Base-by-base conservation (phyloP, 192 early-diverging fungal species). In the Backusella tarrabulga region DNA sequence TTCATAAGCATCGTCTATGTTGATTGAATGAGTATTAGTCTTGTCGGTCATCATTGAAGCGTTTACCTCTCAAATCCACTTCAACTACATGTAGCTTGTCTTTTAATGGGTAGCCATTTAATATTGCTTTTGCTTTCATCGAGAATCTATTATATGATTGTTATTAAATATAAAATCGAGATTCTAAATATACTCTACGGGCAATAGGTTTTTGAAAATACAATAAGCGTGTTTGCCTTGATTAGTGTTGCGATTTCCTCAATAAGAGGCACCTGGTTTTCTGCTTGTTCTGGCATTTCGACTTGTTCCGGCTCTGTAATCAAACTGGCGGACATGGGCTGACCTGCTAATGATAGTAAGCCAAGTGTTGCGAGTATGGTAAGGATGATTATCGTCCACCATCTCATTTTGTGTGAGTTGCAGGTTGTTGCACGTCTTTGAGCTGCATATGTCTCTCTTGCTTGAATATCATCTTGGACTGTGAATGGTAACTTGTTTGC, bases 121-220 rank as follows among this genome's bases (percentile, higher is more conserved):
- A 17, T 32, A 72, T 50, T 17, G 11, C 26, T 32, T 72, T 72
- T 17, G 71, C 71, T 50, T 72, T 72, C 40, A 72, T 23, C 19
- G 71, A 72, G 50, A 15, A 72, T 7, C 71, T 72, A 40, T 42
- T 2, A 12, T 32, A 2, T 63, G 12, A 0, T 11, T 11, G 23
- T 29, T 29, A 26, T 26, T 23, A 70, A 21, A 26, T 4, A 42
- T 9, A 41, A 12, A 42, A 23, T 6, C 44, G 15, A 44, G 4
- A 40, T 1, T 1, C 1, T 21, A 29, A n/a, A 50, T 7, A n/a
- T 50, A 50, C 46, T n/a, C 19, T 72, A 72, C 71, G 71, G 42
- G 40, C 71, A 72, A 72, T 72, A 72, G 0, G 71, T 72, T 9
- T 72, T 72, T 6, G 71, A 72, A 34, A 72, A 72, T 3, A 72